phyloP scores from a whole-genome alignment of 2,329 filamentous ascomycete species.

The Aspergillus sp. region DNA sequence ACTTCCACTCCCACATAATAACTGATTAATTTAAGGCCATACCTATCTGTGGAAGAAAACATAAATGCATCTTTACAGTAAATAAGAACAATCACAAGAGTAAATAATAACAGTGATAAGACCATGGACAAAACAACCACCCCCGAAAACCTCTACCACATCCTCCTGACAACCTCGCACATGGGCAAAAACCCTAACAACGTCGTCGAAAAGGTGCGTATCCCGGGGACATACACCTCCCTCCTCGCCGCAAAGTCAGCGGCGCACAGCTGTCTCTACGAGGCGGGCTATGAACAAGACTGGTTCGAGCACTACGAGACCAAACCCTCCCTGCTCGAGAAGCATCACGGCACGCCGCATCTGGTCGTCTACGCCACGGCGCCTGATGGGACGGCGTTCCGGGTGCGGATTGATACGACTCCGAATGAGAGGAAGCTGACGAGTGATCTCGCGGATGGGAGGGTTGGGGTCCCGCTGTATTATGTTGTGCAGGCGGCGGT shows the following conservation, averaged over 20 bases:
- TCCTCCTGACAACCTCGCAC: not conserved
- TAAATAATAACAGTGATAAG: not conserved
- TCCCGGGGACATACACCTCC: constrained; percentile 26
- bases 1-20: no score
- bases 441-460: constrained; percentile 20
- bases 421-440: constrained; percentile 16
- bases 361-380: constrained; percentile 25
- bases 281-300: constrained; percentile 30
- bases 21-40: no score
- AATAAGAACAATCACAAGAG: not conserved
- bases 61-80: no score
- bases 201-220: constrained; percentile 25
- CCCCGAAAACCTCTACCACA: not conserved
- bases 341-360: constrained; percentile 9
- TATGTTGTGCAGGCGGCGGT: constrained; percentile 28
- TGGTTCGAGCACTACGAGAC: constrained; percentile 28
- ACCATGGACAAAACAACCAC: not conserved
- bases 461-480: constrained; percentile 25
- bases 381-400: constrained; percentile 26
- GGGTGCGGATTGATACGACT: constrained; percentile 25
- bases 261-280: constrained; percentile 29
- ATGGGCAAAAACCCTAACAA: constrained; percentile 20
- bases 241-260: constrained; percentile 24
- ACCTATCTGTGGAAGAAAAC: no score
- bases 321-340: constrained; percentile 16